Evolutionary conservation across 1,139 yeast genomes (phyloP).

Genomic region (Sugiyamaella grinbergsii): DNA sequence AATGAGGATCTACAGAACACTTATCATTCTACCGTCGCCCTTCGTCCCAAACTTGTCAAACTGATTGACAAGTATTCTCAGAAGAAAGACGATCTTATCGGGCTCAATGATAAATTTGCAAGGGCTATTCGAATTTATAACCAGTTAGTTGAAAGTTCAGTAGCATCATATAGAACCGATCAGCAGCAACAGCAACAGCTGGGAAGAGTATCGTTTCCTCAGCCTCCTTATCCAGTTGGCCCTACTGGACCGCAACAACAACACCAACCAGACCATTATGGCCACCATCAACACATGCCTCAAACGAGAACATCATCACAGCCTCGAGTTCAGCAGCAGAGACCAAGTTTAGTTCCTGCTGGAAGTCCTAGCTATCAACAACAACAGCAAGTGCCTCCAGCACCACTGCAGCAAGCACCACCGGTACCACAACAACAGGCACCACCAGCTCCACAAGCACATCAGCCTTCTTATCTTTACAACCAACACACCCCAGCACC

Average conservation of each 20-base stretch:
- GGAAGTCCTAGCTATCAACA: constrained; percentile 14
- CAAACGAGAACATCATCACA: constrained; percentile 6
- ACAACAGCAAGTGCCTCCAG: constrained; percentile 13
- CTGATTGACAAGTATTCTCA: constrained; percentile 73
- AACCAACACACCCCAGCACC: constrained; percentile 7
- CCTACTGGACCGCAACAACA: constrained; percentile 6
- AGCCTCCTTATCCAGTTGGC: constrained; percentile 20
- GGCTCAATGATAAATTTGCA: constrained; percentile 68
- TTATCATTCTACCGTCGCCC: constrained; percentile 69
- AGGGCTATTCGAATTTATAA: constrained; percentile 71
- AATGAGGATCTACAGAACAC: constrained; percentile 54
- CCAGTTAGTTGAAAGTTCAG: constrained; percentile 57
- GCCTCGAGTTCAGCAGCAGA: constrained; percentile 4
- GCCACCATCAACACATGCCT: constrained; percentile 16
- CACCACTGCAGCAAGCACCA: constrained; percentile 15
- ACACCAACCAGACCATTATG: constrained; percentile 17
- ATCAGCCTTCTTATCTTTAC: constrained; percentile 7
- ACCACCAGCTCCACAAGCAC: not conserved
- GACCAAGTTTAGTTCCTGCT: constrained; percentile 1
- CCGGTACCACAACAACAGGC: not conserved
- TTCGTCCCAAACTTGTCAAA: constrained; percentile 72
- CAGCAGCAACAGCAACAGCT: constrained; percentile 16
- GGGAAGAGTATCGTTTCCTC: constrained; percentile 16
- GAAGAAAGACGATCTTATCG: constrained; percentile 71
- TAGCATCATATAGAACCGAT: constrained; percentile 34